Evolutionary conservation across 495 filamentous ascomycete species (phyloP), one percentile per base, ranked within the genome.

Genomic region (Trichoderma parareesei): DNA sequence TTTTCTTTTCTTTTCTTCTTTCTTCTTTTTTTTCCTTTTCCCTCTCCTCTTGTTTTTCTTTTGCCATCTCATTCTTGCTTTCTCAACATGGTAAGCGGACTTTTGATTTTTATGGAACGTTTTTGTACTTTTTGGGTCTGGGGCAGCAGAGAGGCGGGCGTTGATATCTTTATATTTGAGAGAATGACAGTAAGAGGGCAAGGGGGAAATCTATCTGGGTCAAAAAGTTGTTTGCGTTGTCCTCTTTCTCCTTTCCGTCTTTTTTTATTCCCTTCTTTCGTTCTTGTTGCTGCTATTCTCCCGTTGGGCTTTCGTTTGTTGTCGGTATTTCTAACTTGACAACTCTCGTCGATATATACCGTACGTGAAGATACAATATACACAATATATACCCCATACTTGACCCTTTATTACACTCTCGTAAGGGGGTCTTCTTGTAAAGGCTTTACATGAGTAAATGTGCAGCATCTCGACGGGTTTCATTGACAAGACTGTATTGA

Each of bases 41-140:
- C 16, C 8, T 57, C n/a, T 57, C 16, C n/a, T n/a, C n/a, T n/a
- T n/a, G n/a, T n/a, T n/a, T 57, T 57, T 57, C n/a, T 35, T 43
- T 57, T 57, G n/a, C 16, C 16, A 10, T 35, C 3, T n/a, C 49
- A 57, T 46, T 4, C 16, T 10, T 16, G 13, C 33, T 38, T 38
- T 0, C 20, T 38, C 18, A 27, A 27, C 63, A 66, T 57, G 69
- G 63, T 62, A 64, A 27, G 69, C 66, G 70, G 67, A 46, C 20
- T 44, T 60, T 59, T 65, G 48, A 35, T 57, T 35, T 14, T 44
- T 41, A 20, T 5, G 38, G 38, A 60, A 60, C 27, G 27, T 27
- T 27, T 2, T 27, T 27, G 27, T 27, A 60, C 20, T 60, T 9
- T 5, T 65, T 40, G n/a, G 16, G 40, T 61, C 63, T 18, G 46